Evolutionary conservation across 2,329 filamentous ascomycete genomes (phyloP), one percentile per base, ranked within the genome.

Genomic region (Sporothrix humicola): DNA sequence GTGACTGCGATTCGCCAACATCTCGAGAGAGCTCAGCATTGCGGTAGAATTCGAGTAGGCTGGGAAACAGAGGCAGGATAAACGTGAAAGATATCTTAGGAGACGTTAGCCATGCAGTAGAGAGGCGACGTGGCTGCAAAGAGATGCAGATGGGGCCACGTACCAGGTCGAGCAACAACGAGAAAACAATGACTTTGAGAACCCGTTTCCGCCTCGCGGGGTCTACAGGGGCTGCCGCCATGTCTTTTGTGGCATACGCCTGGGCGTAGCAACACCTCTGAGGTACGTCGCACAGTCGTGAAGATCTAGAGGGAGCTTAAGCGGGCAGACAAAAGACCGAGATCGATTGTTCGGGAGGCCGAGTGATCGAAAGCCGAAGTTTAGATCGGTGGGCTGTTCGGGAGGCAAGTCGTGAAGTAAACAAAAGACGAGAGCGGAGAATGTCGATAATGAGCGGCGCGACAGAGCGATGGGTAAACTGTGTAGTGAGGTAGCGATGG

Each of bases 41-140:
- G 83, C 94, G 93, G 85, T 98, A 99, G 88, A 98, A 98, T 79
- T 97, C 92, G 82, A 98, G 92, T 61, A 99, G 91, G 74, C 94
- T 95, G 8, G 95, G 96, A 81, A 98, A 99, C 50, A 99, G 89
- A 0, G 96, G 96, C 9, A 99, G 91, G 80, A 98, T 98, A 81
- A 99, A 98, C 44, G 96, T 99, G 82, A 99, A 99, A 73, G 95
- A 98, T 79, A 98, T 93, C 95, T 98, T 76, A 46, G 44, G 63
- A 61, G 72, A 73, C 61, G 17, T 72, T 26, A 69, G 50, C 15
- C 31, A 37, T 37, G 4, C 4, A 5, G 31, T 7, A 37, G 31
- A 37, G 31, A 37, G 31, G 31, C 31, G 31, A 20, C 54, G 10
- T 31, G 71, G 76, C 12, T 61, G 56, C 37, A 23, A 37, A 37